These are phyloP conservation scores for Phlegmacium glaucopus DNA, from an alignment of 768 basidiomycete genomes.

Conservation along the genomic window DNA sequence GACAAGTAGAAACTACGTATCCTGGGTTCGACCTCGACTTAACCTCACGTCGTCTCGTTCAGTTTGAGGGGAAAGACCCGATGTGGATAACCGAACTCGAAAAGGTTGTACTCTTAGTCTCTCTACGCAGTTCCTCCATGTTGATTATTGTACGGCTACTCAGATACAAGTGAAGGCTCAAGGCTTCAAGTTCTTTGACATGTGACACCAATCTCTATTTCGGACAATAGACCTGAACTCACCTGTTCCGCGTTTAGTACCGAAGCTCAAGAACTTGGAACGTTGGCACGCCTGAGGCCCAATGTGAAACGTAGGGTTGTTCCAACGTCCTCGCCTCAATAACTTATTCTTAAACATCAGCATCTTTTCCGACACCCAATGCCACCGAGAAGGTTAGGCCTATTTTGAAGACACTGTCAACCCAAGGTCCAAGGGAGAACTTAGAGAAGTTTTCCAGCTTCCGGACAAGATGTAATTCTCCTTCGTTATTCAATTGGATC, in stretches of 20 bases:
- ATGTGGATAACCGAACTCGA: slow-evolving; percentile 88
- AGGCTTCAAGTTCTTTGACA: slow-evolving; percentile 84
- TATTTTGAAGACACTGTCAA: slow-evolving; percentile 67
- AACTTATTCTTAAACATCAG: slow-evolving; percentile 28
- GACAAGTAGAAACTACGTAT: slow-evolving; percentile 27
- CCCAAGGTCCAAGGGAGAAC: slow-evolving; percentile 59
- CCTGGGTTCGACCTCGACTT: slow-evolving; percentile 74
- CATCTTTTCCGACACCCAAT: slow-evolving; percentile 55
- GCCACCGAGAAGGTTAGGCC: slow-evolving; percentile 52
- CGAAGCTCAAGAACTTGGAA: slow-evolving; percentile 63
- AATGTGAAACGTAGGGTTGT: slow-evolving; percentile 35
- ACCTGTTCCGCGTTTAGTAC: slow-evolving; percentile 44
- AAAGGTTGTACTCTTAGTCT: slow-evolving; percentile 49
- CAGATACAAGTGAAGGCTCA: slow-evolving; percentile 77
- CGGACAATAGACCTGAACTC: neutral
- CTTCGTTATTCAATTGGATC: slow-evolving; percentile 2
- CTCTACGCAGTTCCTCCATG: neutral
- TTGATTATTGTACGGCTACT: slow-evolving; percentile 8
- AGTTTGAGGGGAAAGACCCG: slow-evolving; percentile 66
- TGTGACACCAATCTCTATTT: slow-evolving; percentile 43
- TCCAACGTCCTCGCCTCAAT: slow-evolving; percentile 2
- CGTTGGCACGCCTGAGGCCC: slow-evolving; percentile 32
- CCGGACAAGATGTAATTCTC: slow-evolving; percentile 62
- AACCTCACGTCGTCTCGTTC: slow-evolving; percentile 67
- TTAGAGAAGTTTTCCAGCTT: slow-evolving; percentile 68